phyloP scores from a whole-genome alignment of 805 yeast species.

The Cyberlindnera amylophila region DNA sequence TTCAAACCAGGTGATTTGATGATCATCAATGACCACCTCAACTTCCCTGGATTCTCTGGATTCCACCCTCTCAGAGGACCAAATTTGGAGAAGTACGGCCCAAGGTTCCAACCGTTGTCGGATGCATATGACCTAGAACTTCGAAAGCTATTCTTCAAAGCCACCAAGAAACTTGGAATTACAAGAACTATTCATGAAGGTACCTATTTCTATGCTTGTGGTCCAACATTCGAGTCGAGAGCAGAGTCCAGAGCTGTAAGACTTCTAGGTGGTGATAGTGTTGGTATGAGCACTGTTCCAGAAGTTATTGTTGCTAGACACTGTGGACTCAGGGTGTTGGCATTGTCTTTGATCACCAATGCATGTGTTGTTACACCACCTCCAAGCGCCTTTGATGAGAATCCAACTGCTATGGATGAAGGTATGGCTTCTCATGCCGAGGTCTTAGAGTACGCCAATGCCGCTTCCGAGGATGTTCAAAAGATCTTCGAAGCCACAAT shows the following conservation, averaged over 20 bases:
- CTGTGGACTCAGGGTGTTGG: constrained; percentile 75
- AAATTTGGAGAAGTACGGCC: constrained; percentile 75
- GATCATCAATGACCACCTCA: constrained; percentile 86
- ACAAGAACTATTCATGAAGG: constrained; percentile 78
- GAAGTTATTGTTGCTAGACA: constrained; percentile 93
- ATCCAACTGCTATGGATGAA: constrained; percentile 49
- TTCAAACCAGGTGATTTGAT: constrained; percentile 84
- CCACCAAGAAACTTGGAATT: constrained; percentile 46
- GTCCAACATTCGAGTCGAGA: constrained; percentile 91
- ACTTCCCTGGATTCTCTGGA: constrained; percentile 89
- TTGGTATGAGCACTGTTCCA: constrained; percentile 98
- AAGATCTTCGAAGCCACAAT: constrained; percentile 60
- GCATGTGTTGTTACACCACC: constrained; percentile 70
- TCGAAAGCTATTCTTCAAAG: constrained; percentile 55
- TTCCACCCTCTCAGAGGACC: constrained; percentile 85
- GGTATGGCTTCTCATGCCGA: constrained; percentile 93
- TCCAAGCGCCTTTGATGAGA: constrained; percentile 56
- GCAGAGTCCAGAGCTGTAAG: constrained; percentile 83
- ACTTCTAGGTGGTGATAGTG: constrained; percentile 83
- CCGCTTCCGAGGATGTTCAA: constrained; percentile 81
- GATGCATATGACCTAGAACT: constrained; percentile 83
- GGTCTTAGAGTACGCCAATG: constrained; percentile 76
- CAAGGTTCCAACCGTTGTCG: constrained; percentile 81
- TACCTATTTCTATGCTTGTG: constrained; percentile 77
- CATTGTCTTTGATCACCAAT: constrained; percentile 83